Conservation (phyloP, 148 eudicot genomes). For the Rhododendron williamsianum region DNA sequence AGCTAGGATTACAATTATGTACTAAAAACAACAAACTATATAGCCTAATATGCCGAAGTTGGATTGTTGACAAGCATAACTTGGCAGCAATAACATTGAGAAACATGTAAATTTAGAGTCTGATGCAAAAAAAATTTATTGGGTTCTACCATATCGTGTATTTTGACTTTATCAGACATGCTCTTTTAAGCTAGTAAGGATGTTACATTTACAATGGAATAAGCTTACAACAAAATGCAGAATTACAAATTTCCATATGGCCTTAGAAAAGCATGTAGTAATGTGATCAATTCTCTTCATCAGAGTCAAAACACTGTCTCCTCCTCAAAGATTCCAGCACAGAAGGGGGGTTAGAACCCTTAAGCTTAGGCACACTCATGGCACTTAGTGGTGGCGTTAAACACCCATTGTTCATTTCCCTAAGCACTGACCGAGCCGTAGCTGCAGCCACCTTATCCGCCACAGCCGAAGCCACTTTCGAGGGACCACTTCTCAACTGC, state of each 20-base stretch:
- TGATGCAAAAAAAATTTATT: neutral
- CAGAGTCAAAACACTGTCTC: slow-evolving; percentile 70
- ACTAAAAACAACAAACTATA: neutral
- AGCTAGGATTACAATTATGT: too few relatives aligned
- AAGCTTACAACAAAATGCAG: neutral
- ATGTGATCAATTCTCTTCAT: slow-evolving; percentile 56
- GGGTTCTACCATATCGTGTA: neutral
- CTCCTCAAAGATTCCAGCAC: slow-evolving; percentile 71
- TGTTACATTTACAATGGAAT: neutral
- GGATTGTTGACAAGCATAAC: neutral
- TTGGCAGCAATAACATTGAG: neutral
- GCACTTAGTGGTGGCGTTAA: slow-evolving; percentile 62
- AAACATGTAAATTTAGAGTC: neutral
- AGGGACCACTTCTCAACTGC: slow-evolving; percentile 26
- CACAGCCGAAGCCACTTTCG: slow-evolving; percentile 66
- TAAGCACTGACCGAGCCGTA: slow-evolving; percentile 63
- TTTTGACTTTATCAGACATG: neutral
- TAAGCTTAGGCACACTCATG: slow-evolving; percentile 68
- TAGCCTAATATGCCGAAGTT: neutral
- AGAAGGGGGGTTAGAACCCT: slow-evolving; percentile 33
- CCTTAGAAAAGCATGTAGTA: neutral
- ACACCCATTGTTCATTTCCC: slow-evolving; percentile 57
- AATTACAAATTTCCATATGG: neutral
- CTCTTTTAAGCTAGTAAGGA: neutral
- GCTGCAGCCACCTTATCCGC: slow-evolving; percentile 64